Evolutionary conservation across 768 basidiomycete genomes (phyloP), one percentile per base, ranked within the genome.

Genomic region (Suillus spraguei): DNA sequence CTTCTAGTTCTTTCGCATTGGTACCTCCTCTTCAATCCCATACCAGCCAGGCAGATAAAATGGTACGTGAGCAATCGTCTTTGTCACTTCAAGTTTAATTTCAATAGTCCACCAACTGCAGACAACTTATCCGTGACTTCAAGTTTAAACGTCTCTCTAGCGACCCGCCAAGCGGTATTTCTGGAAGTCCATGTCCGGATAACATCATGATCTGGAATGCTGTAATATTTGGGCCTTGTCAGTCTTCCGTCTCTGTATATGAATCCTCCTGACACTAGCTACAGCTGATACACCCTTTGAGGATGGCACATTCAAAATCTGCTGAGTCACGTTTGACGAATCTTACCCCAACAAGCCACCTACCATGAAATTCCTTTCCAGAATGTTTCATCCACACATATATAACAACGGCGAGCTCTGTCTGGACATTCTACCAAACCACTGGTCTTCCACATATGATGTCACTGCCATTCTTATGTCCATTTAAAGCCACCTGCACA

Each of bases 151-250:
- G 94, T 32, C 85, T 99, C 50, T 94, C 94, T 53, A 89, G 89
- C 28, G 97, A 99, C 73, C 96, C 97, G 5, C 97, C 97, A 0
- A 90, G 92, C 60, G 97, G 97, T 7, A 95, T 99, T 68, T 96
- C 94, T 5, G 97, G 97, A 16, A 96, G 94, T 71, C 97, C 97
- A 72, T 95, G 94, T 73, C 90, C 94, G 3, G 97, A 99, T 74
- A 99, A 99, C 75, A 97, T 99, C 77, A 97, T 99, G 95, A 84
- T 98, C 17, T 99, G 97, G 97, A 99, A 99, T 71, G 97, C 97
- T 2, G 97, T 99, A 63, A 99, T 99, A 66, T 99, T 99, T 72
- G 97, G 97, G 3, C 97, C 97, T 77, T 91, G 97, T 95, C 64
- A 72, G 90, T 78, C 20, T 41, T n/a, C 7, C 5, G 35, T 28